A percentile compares a stretch with the other conserved stretches of the same genome.
phyloP scores from a whole-genome alignment of 495 filamentous ascomycete species.

The Massariosphaeria phaeospora region DNA sequence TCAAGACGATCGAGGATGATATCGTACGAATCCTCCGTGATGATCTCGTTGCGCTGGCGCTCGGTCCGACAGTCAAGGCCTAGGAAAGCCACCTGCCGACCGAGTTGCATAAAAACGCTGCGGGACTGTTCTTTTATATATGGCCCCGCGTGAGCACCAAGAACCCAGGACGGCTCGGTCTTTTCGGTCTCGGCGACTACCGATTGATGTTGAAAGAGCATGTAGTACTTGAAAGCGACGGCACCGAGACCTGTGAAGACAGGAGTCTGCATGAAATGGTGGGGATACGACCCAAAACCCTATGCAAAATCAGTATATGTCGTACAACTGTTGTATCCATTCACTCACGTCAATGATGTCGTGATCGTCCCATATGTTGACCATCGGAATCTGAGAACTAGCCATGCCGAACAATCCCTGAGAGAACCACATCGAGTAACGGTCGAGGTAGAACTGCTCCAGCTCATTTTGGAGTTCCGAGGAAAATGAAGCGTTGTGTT shows the following conservation, averaged over 20 bases:
- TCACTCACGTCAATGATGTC: slow-evolving; percentile 75
- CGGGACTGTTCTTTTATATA: slow-evolving; percentile 85
- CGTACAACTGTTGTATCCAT: not conserved
- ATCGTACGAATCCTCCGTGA: slow-evolving; percentile 76
- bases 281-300: slow-evolving; percentile 87
- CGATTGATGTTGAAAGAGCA: slow-evolving; percentile 96
- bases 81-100: slow-evolving; percentile 71
- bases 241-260: slow-evolving; percentile 86
- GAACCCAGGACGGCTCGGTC: slow-evolving; percentile 85
- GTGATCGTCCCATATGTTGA: slow-evolving; percentile 97
- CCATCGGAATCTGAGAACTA: slow-evolving; percentile 92
- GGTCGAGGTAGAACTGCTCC: slow-evolving; percentile 77
- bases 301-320: slow-evolving; percentile 19
- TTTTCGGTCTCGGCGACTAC: slow-evolving; percentile 69
- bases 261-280: slow-evolving; percentile 85
- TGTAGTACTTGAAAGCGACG: slow-evolving; percentile 95
- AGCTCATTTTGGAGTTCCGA: slow-evolving; percentile 76
- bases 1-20: slow-evolving; percentile 79
- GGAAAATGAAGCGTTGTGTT: slow-evolving; percentile 68
- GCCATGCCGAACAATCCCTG: slow-evolving; percentile 91
- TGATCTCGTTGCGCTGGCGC: slow-evolving; percentile 70
- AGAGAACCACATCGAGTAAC: slow-evolving; percentile 89
- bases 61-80: slow-evolving; percentile 91
- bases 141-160: slow-evolving; percentile 74
- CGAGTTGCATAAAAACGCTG: slow-evolving; percentile 79